Conservation (phyloP, 495 filamentous ascomycete genomes). For the Penicillium crystallinum region DNA sequence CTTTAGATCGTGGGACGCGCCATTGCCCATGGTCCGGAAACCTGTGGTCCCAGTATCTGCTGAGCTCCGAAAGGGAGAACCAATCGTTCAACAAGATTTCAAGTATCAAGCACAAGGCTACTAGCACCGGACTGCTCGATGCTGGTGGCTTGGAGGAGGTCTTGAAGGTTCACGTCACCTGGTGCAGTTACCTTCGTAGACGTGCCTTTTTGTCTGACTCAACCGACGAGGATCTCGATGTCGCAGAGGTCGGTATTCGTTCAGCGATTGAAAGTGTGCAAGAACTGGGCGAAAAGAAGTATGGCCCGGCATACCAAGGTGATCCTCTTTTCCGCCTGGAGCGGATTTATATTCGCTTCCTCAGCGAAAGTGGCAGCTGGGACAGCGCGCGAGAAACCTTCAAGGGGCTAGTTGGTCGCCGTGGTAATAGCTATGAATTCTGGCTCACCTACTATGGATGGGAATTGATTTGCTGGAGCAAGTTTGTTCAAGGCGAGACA, state of each 20-base stretch:
- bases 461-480: constrained; percentile 73
- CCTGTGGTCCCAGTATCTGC: constrained; percentile 83
- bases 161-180: constrained; percentile 81
- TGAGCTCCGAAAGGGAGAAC: constrained; percentile 71
- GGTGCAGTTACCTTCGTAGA: constrained; percentile 88
- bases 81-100: constrained; percentile 74
- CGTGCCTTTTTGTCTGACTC: constrained; percentile 70
- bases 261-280: constrained; percentile 79
- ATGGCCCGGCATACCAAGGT: constrained; percentile 70
- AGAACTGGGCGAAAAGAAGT: constrained; percentile 68
- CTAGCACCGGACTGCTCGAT: constrained; percentile 71
- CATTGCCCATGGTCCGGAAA: constrained; percentile 91
- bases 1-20: constrained; percentile 69
- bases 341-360: constrained; percentile 84
- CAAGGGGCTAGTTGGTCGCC: constrained; percentile 60
- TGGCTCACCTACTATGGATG: constrained; percentile 89
- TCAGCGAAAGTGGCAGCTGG: constrained; percentile 69
- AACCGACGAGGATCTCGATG: constrained; percentile 82
- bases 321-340: constrained; percentile 86
- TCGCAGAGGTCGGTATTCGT: constrained; percentile 83
- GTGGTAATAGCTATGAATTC: constrained; percentile 78
- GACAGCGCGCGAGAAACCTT: constrained; percentile 66
- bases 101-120: constrained; percentile 86
- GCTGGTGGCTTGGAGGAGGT: constrained; percentile 75
- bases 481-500: constrained; percentile 46